Evolutionary conservation across 768 basidiomycete genomes (phyloP), one percentile per base, ranked within the genome.

Genomic region (Trametes villosa): DNA sequence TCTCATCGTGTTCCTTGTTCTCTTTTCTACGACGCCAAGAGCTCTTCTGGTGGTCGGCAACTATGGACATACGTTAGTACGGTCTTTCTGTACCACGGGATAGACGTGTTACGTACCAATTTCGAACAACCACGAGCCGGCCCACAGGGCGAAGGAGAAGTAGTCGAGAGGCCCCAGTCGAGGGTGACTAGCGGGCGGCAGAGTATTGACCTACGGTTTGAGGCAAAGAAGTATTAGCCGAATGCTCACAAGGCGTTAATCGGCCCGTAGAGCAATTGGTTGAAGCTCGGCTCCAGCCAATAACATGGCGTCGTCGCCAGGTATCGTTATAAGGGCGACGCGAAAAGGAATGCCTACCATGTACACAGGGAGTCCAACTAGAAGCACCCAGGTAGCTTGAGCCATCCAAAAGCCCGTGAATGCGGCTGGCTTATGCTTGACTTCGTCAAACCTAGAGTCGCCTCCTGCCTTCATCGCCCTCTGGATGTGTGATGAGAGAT

Each of bases 321-420:
- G 13, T 17, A 38, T 7, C 4, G 4, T 11, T 11, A 13, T 26
- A 7, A 6, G 41, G 24, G 38, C 26, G 8, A 7, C 17, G 2
- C 17, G 20, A 48, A 51, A 27, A 26, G 22, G 17, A 54, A 59
- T n/a, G n/a, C 72, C 18, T 46, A 79, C 80, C 34, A 89, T 70
- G 65, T 85, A 90, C 11, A 90, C 83, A 4, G 89, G 89, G 13
- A 92, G 77, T 18, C 88, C 87, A 49, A 89, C 85, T 11, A 87
- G 65, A 24, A 84, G 73, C 40, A 90, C 81, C 89, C 89, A 91
- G 2, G 83, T 83, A 0, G 86, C 86, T 78, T 86, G 85, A 3
- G 78, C 81, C 57, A 86, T 76, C 89, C 88, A 92, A 57, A 77
- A 86, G 22, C 65, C 74, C 1, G 84, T 75, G 67, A 90, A 93